Percentiles rank a stretch among this genome's conserved stretches.
Conservation (phyloP, 2,329 filamentous ascomycete genomes). For the Aureobasidium sp. region DNA sequence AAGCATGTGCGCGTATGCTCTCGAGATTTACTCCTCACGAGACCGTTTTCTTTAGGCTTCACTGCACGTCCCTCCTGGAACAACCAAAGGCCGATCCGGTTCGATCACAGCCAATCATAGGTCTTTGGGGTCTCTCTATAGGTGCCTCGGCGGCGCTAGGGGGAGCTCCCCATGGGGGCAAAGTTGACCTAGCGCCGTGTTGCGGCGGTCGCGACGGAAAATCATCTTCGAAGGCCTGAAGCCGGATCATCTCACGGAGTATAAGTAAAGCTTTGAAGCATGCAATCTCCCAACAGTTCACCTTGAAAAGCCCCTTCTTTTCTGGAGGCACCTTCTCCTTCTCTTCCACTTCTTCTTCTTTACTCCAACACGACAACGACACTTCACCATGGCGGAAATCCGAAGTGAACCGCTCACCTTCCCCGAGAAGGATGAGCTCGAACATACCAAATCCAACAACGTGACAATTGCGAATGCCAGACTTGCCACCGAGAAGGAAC, state of each 20-base stretch:
- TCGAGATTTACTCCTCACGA: background rate
- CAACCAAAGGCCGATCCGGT: constrained; percentile 6
- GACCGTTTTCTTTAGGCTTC: background rate
- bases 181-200: no score
- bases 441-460: constrained; percentile 23
- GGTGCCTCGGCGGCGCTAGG: no score
- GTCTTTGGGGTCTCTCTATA: no score
- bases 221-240: background rate
- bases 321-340: background rate
- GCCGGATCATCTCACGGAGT: constrained; percentile 4
- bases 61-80: background rate
- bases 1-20: background rate
- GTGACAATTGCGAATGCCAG: constrained; percentile 36
- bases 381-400: constrained; percentile 9
- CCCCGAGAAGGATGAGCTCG: constrained; percentile 27
- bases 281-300: constrained; percentile 14
- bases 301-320: background rate
- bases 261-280: background rate
- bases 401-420: constrained; percentile 20
- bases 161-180: no score
- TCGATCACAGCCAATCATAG: background rate
- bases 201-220: background rate
- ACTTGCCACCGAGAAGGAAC: constrained; percentile 42
- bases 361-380: background rate
- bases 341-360: background rate